Base-by-base conservation (phyloP, 176 grass and related monocot genomes). In the Aegilops sharonensis region DNA sequence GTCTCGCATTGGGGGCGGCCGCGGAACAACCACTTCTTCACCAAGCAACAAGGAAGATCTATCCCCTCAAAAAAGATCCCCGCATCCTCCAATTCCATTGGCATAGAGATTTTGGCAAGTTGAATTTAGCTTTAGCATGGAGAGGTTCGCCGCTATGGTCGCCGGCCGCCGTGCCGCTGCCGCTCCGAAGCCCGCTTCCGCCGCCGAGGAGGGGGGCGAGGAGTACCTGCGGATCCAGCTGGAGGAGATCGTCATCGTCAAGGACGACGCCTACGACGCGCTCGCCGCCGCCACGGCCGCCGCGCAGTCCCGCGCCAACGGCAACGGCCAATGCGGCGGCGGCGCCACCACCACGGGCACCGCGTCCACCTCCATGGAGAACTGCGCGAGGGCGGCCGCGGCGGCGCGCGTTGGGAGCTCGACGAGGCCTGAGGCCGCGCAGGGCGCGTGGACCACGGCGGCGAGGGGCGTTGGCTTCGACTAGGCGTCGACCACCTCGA, bases 241-340 rank as follows among this genome's bases (percentile, higher is more conserved):
- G 48, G 78, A 86, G 88, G 88, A 90, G 83, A 90, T 89, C 83
- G 68, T 89, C 82, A 68, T 89, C 60, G 83, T 89, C 69, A 90
- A 86, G 88, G 85, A 89, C 63, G 88, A 85, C 68, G 82, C 54
- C 23, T 59, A 64, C 74, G 67, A 72, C 73, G 36, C 27, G 37
- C 68, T 73, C 13, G 56, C 25, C 72, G 79, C 81, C 50, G 40
- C 32, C 50, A 57, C 81, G 1, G 67, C 81, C 81, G 48, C 80
- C 35, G 86, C 80, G 78, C 78, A 10, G n/a, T 47, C 64, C 80
- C 45, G 47, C 47, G 59, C 30, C 80, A 21, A 20, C 42, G 66
- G 0, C 80, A 25, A 30, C 37, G 60, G 32, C 67, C 48, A 57
- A 9, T 83, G 54, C 23, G 37, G 79, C 79, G 6, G 24, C 50